Base-by-base conservation (phyloP, 208 protist genomes). In the Crithidia thermophila region DNA sequence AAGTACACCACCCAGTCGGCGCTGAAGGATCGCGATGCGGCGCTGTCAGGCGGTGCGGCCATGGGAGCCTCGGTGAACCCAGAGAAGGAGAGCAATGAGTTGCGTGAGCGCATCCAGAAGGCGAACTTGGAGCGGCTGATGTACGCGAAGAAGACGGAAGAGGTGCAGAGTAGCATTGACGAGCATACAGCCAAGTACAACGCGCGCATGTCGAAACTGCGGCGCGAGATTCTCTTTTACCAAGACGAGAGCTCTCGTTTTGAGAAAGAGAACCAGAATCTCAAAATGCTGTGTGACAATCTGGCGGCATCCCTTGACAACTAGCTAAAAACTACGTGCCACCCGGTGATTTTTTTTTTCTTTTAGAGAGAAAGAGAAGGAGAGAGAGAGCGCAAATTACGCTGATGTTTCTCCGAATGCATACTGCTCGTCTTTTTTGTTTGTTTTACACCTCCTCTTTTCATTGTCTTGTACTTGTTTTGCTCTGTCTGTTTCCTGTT, bases 221-320 rank as follows among this genome's bases (percentile, higher is more conserved):
- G 78, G 16, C 77, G 69, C 20, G 82, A 93, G 36, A 78, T 95
- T 67, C 63, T 84, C 28, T 68, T 84, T 27, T 82, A 92, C 61
- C 83, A 94, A 46, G 69, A 76, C 20, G 84, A 91, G 73, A 79
- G 74, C 50, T 52, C 72, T 0, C 74, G 57, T 13, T 68, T 94
- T 52, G 90, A 95, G 46, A 71, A 75, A 46, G 90, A 93, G 56
- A 93, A 92, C 72, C 67, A 79, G 30, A 72, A 90, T 14, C 58
- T 94, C 7, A 67, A 91, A 59, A 64, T 39, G 33, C 65, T 88
- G 2, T 95, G 90, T 60, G 90, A 95, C 58, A 75, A 75, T 6
- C 70, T 95, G 14, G 86, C 83, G 0, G 67, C 56, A 21, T 69
- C 82, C 28, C 62, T 93, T 30, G 67, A 77, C 37, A 62, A 42